phyloP scores from a whole-genome alignment of 2,329 filamentous ascomycete genomes.

The Verticillium isaacii region DNA sequence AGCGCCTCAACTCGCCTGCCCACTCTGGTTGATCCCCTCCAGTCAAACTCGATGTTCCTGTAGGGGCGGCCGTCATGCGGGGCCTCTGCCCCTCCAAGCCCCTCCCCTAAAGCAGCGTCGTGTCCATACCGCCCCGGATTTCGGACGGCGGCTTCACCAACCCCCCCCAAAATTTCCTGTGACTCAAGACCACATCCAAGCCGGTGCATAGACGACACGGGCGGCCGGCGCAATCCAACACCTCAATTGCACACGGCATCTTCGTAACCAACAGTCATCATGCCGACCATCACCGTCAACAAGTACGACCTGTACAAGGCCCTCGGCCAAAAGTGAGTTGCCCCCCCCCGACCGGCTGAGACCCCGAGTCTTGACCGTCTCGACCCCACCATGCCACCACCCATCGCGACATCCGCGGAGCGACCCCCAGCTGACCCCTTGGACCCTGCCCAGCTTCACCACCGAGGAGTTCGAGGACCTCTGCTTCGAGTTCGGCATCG shows the following conservation, averaged over 20 bases:
- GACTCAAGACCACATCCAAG: conserved; percentile 25
- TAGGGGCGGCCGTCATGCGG: too few relatives aligned
- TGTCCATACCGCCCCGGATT: not conserved
- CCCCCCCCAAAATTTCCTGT: conserved; percentile 32
- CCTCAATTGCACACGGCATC: not conserved
- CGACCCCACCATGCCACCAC: conserved; percentile 14
- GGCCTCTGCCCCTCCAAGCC: not conserved
- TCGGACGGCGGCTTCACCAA: conserved; percentile 4
- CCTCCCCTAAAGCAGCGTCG: not conserved
- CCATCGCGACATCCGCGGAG: conserved; percentile 2
- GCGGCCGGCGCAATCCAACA: conserved; percentile 1
- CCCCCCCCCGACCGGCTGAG: conserved; percentile 16
- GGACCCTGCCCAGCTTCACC: conserved; percentile 59
- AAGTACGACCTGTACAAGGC: conserved; percentile 94
- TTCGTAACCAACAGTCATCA: conserved; percentile 33
- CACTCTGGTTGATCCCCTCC: too few relatives aligned
- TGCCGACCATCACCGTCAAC: conserved; percentile 96
- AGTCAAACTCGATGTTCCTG: too few relatives aligned
- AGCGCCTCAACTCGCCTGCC: not conserved
- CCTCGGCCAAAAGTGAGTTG: conserved; percentile 75
- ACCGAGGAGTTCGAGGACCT: conserved; percentile 94
- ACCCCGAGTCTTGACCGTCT: conserved; percentile 5
- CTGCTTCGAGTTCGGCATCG: conserved; percentile 98
- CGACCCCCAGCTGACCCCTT: conserved; percentile 6
- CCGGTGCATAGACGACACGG: not conserved